Conservation (phyloP, 768 basidiomycete genomes). For the Psilocybe sp. region DNA sequence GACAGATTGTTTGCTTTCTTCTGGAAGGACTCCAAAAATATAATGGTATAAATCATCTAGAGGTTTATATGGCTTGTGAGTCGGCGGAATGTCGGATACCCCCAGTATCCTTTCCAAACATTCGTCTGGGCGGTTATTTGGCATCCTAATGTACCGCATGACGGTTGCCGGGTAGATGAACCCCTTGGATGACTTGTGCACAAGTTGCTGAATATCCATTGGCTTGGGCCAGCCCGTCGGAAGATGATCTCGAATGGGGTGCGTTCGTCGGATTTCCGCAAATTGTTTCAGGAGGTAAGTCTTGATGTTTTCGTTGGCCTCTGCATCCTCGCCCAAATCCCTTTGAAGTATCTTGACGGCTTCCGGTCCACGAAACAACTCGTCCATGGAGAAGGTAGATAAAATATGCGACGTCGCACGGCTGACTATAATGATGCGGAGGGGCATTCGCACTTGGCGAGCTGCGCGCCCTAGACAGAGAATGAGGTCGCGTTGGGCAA, state of each 20-base stretch:
- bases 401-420: constrained; percentile 15
- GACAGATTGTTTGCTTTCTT: not conserved
- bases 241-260: constrained; percentile 6
- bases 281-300: constrained; percentile 11
- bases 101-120: constrained; percentile 12
- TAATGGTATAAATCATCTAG: constrained; percentile 15
- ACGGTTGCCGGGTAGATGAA: constrained; percentile 20
- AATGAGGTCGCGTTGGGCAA: constrained; percentile 8
- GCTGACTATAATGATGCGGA: constrained; percentile 15
- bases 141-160: constrained; percentile 14
- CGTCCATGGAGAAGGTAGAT: constrained; percentile 6
- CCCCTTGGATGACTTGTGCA: constrained; percentile 15
- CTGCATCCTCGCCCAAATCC: constrained; percentile 5
- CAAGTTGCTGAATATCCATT: constrained; percentile 7
- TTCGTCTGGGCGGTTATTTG: constrained; percentile 12
- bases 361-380: not conserved
- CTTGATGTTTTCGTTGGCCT: constrained; percentile 10
- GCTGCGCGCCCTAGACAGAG: constrained; percentile 3
- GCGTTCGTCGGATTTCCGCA: constrained; percentile 5
- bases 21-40: constrained; percentile 11
- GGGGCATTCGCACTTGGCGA: constrained; percentile 1
- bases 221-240: constrained; percentile 12
- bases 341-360: not conserved
- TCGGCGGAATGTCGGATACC: constrained; percentile 1
- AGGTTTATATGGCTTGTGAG: constrained; percentile 11